Evolutionary conservation across 1,139 yeast species (phyloP).

Genomic region (Magnusiomyces ingens): DNA sequence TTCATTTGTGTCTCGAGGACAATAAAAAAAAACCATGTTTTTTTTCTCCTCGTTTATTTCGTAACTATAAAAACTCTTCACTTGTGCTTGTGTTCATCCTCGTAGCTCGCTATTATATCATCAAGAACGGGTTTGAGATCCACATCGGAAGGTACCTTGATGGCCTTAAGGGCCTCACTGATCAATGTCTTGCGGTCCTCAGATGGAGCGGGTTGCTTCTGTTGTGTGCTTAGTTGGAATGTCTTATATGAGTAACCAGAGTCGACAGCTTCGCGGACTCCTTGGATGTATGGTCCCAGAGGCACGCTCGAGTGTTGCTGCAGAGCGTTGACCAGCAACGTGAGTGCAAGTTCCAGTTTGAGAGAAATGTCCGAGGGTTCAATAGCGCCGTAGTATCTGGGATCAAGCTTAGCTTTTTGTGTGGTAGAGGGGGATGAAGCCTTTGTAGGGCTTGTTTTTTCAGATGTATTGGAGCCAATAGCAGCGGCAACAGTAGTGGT

Average conservation of each 20-base stretch:
- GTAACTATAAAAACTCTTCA: no score
- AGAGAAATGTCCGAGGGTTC: slow-evolving; percentile 15
- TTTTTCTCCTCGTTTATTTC: no score
- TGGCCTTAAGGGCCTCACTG: slow-evolving; percentile 24
- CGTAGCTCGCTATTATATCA: slow-evolving; percentile 18
- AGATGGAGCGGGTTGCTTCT: slow-evolving; percentile 8
- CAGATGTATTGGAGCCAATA: background rate
- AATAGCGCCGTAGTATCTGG: slow-evolving; percentile 5
- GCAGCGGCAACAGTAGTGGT: background rate
- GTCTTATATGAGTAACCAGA: slow-evolving; percentile 2
- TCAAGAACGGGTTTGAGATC: slow-evolving; percentile 24
- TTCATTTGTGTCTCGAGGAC: no score
- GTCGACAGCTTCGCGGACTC: slow-evolving; percentile 20
- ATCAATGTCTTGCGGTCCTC: slow-evolving; percentile 11
- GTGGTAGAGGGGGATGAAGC: background rate
- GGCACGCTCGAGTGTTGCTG: slow-evolving; percentile 21
- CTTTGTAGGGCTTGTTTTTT: background rate
- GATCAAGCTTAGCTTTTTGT: background rate
- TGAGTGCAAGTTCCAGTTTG: slow-evolving; percentile 24
- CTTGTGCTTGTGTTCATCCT: background rate
- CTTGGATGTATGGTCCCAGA: slow-evolving; percentile 22
- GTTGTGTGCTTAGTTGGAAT: slow-evolving; percentile 12
- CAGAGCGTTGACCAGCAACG: slow-evolving; percentile 24
- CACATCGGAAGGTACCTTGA: slow-evolving; percentile 24
- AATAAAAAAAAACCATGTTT: no score